A percentile compares a stretch with the other conserved stretches of the same genome.
Evolutionary conservation across 257 asterid genomes (phyloP).

Genomic region (Coffea canephora): DNA sequence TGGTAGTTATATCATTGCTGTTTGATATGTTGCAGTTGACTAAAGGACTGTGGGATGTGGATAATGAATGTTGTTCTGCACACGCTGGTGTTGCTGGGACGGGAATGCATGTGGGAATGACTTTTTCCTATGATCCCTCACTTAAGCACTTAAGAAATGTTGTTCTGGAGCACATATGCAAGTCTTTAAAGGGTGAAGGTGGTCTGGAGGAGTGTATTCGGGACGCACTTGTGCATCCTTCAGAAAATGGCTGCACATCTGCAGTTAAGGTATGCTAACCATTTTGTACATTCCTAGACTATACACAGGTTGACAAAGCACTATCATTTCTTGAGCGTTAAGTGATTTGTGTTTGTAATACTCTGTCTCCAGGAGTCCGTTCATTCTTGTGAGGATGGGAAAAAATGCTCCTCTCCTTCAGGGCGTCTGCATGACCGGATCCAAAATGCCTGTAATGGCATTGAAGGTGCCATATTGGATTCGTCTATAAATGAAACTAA

Average conservation of each 20-base stretch:
- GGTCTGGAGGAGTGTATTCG: constrained; percentile 49
- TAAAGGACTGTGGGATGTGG: constrained; percentile 26
- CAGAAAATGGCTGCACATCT: constrained; percentile 45
- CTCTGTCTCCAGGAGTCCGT: constrained; percentile 46
- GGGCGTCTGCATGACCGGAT: constrained; percentile 20
- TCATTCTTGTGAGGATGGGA: constrained; percentile 38
- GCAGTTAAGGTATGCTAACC: constrained; percentile 42
- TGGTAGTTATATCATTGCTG: constrained; percentile 5
- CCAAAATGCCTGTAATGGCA: constrained; percentile 29
- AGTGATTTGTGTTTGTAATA: constrained; percentile 2
- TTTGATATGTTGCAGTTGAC: constrained; percentile 35
- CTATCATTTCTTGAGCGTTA: background rate
- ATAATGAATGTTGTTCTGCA: constrained; percentile 21
- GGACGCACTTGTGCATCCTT: constrained; percentile 37
- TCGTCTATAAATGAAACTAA: constrained; percentile 38
- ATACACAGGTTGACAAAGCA: background rate
- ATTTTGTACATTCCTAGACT: constrained; percentile 4
- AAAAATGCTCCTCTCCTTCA: constrained; percentile 31
- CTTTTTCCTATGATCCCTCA: constrained; percentile 30
- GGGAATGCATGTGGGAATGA: constrained; percentile 19
- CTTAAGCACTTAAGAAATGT: constrained; percentile 44
- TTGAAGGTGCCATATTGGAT: constrained; percentile 21
- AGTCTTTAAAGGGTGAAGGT: constrained; percentile 47
- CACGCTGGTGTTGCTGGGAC: constrained; percentile 31
- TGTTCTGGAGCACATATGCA: constrained; percentile 59